phyloP scores from a whole-genome alignment of 345 rosid genomes.

The Syzygium jambos region DNA sequence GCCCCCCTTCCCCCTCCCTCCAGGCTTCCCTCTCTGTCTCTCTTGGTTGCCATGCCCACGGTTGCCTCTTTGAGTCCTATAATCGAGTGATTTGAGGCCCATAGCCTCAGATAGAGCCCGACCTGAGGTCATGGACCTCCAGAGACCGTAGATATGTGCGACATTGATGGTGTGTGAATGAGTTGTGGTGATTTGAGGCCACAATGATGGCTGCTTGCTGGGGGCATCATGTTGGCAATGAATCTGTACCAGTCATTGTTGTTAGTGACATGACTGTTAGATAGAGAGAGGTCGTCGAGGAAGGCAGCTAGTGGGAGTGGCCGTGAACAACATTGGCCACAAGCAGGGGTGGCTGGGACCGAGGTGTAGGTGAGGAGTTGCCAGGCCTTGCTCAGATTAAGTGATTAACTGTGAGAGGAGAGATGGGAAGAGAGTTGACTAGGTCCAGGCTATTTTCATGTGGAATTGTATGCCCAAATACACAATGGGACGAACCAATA shows the following conservation, averaged over 20 bases:
- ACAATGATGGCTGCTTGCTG: background rate
- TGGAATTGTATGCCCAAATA: background rate
- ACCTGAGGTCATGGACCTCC: background rate
- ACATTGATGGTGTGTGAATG: background rate
- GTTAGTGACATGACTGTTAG: background rate
- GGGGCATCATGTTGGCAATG: background rate
- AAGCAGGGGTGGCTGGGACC: background rate
- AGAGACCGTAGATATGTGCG: background rate
- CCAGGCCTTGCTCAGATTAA: background rate
- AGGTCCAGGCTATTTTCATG: background rate
- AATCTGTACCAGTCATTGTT: background rate
- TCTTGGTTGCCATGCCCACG: background rate
- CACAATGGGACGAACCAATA: background rate
- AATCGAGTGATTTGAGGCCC: background rate
- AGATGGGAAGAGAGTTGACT: background rate
- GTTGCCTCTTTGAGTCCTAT: background rate
- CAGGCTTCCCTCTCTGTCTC: background rate
- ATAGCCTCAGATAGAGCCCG: background rate
- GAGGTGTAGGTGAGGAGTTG: background rate
- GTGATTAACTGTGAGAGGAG: background rate
- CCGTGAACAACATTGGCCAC: background rate
- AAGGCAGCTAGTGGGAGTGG: background rate
- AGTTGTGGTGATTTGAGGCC: background rate
- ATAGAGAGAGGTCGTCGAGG: background rate
- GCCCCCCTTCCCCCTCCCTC: background rate